These are phyloP conservation scores for Chenopodium berlandieri DNA, from an alignment of 148 eudicot genomes.

Conservation along the genomic window DNA sequence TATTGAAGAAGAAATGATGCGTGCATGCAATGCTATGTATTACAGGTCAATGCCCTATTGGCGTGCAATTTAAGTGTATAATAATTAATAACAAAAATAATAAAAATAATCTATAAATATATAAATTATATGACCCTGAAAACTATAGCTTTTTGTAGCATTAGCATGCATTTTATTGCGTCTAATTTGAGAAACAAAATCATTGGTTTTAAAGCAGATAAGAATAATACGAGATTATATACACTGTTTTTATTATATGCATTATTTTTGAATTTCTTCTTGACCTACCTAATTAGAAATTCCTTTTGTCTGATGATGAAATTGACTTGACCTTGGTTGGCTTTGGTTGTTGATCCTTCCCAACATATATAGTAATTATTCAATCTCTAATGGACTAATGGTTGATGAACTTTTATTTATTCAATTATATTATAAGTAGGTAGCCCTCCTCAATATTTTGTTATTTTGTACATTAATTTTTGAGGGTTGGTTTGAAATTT, in stretches of 20 bases:
- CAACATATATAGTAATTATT: no score
- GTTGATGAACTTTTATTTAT: no score
- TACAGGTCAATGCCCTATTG: slow-evolving; percentile 9
- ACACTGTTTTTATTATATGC: no score
- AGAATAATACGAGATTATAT: neutral
- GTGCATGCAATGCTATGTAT: neutral
- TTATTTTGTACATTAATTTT: no score
- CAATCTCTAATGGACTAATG: no score
- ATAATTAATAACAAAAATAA: neutral
- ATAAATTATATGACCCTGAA: neutral
- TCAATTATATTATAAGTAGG: no score
- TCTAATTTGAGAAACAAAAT: slow-evolving; percentile 6
- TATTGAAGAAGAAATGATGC: slow-evolving; percentile 4
- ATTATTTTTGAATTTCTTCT: neutral
- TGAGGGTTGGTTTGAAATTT: no score
- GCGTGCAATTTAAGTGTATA: slow-evolving; percentile 21
- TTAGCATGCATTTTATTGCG: slow-evolving; percentile 9
- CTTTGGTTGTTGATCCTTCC: neutral
- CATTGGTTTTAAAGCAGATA: slow-evolving; percentile 16
- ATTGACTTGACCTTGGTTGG: neutral
- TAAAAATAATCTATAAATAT: neutral
- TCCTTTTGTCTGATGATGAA: neutral
- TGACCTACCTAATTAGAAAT: neutral
- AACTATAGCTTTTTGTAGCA: neutral
- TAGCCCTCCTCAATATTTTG: no score